Evolutionary conservation across 768 basidiomycete species (phyloP), one percentile per base, ranked within the genome.

Genomic region (Coprinopsis strossmayeri): DNA sequence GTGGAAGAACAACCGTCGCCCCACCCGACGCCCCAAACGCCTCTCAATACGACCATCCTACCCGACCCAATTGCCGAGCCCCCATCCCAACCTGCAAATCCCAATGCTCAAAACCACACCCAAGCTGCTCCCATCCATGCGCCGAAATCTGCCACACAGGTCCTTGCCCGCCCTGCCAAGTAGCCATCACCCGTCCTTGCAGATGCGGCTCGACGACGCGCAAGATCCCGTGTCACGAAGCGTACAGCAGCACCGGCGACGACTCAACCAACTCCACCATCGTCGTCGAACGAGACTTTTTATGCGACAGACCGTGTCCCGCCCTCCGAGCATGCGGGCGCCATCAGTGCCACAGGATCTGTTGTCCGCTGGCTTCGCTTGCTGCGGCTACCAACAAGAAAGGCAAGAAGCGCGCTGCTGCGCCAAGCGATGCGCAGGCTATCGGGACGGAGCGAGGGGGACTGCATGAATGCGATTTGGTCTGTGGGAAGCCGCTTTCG

Each of bases 341-440:
- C 18, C 96, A 99, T 58, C 82, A 86, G 53, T 98, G 96, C 60
- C 71, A 73, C 15, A 76, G 93, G 2, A 51, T 84, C 7, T 98
- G 96, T 61, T 99, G 96, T 58, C 94, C 96, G 0, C 76, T 97
- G 0, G 86, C 91, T 0, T 78, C 74, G 17, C 66, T 87, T 3
- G 72, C 76, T 11, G 52, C 63, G 18, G 53, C 64, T 17, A 41
- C 49, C 15, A 60, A 70, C 40, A 73, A 74, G 55, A 88, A 85
- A 58, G 70, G 81, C 30, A 89, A 84, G 69, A 81, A 78, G 56
- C 69, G 77, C 1, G 70, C 66, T 1, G 50, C 44, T 25, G 57
- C 18, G 18, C 23, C 1, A 58, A 60, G 11, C 54, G 21, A 34
- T 30, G 56, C 44, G 2, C 40, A 48, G 5, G 62, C 69, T 1